Conservation (phyloP, 202 grass and related monocot genomes). For the Zoysia matrella region DNA sequence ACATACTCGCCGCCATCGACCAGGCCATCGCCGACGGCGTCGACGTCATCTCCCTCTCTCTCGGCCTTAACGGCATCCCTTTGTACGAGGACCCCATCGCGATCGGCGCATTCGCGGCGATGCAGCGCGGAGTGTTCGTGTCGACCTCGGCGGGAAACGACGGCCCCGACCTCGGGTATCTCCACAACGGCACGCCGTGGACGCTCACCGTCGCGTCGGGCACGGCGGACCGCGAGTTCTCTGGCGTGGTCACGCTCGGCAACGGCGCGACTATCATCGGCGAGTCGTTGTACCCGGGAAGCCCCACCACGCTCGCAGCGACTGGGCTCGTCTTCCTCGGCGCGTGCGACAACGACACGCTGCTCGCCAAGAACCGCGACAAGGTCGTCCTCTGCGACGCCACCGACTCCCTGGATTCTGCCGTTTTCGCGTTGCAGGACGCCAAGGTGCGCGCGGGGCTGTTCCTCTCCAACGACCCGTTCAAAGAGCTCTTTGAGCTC, state of each 20-base stretch:
- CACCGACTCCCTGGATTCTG: constrained; percentile 16
- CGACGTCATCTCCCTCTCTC: constrained; percentile 82
- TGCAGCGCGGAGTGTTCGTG: constrained; percentile 73
- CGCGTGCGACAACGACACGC: constrained; percentile 56
- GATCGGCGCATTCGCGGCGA: constrained; percentile 69
- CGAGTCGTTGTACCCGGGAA: constrained; percentile 64
- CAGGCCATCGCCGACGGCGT: constrained; percentile 76
- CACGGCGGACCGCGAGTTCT: constrained; percentile 56
- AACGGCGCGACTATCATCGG: constrained; percentile 60
- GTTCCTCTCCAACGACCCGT: constrained; percentile 60
- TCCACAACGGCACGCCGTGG: constrained; percentile 88
- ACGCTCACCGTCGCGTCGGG: constrained; percentile 67
- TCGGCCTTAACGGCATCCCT: constrained; percentile 33
- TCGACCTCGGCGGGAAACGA: constrained; percentile 77
- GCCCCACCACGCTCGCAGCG: constrained; percentile 16
- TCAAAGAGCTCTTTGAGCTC: constrained; percentile 2
- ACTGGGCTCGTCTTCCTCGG: constrained; percentile 49
- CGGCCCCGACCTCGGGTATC: constrained; percentile 50
- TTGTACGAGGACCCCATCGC: constrained; percentile 74
- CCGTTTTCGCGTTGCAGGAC: background rate
- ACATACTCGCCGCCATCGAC: constrained; percentile 77
- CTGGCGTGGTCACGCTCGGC: constrained; percentile 58
- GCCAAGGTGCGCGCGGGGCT: constrained; percentile 61
- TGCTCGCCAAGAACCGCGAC: constrained; percentile 36
- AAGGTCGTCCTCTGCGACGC: constrained; percentile 66